Evolutionary conservation across 305 asterid species (phyloP), one percentile per base, ranked within the genome.

Genomic region (Rubia tinctorum): DNA sequence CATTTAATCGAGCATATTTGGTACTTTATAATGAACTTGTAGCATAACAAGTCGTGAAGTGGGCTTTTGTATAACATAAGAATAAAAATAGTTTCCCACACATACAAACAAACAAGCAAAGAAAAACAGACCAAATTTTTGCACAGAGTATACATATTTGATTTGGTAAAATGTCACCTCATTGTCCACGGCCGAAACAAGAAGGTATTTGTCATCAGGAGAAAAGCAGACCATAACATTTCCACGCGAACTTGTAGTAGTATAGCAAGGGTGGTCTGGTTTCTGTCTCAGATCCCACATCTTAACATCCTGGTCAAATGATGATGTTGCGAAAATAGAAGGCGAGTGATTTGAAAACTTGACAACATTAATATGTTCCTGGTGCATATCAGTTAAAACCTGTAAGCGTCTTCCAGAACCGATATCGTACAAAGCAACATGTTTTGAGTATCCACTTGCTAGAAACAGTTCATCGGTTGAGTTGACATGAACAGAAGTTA

Each of bases 201-300:
- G 97, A 80, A 93, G 96, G 83, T 91, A 91, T 55, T 87, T 88
- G 78, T 93, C 98, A 85, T 93, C 98, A 1, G 97, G 98, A 62
- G 98, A 93, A 84, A 91, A 93, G 84, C 98, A 93, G 79, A 91
- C 97, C 97, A 91, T 91, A 80, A 93, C 98, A 75, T 93, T 93
- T 70, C 98, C 97, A 63, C 91, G 87, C 74, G 88, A 84, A 81
- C 98, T 93, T 81, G 89, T 76, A 79, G 91, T 86, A 78, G 97
- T 86, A 79, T 93, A 93, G 80, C 97, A 93, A 80, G 97, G 95
- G 34, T 78, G 96, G 77, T 40, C 78, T 72, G 92, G 93, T 74
- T 75, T 89, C 79, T 89, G 96, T 77, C 98, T 84, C 78, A 89
- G 73, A 87, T 93, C 98, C 98, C 98, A 91, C 96, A 93, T 80